Conservation (phyloP, 768 basidiomycete genomes). For the Agaricus subrufescens region DNA sequence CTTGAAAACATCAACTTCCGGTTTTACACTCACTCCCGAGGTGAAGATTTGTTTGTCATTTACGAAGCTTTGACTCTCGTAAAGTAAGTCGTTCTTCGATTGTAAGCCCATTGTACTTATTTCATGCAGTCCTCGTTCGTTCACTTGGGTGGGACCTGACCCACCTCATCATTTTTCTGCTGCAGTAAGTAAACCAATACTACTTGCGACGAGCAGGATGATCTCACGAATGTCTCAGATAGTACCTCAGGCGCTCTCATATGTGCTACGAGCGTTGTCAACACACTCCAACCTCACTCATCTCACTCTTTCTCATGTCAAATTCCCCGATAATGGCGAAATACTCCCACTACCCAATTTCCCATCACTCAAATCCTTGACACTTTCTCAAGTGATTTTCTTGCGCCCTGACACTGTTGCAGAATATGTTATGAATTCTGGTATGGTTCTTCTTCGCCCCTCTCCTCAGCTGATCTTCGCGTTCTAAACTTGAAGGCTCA, state of each 20-base stretch:
- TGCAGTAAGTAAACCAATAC: conserved; percentile 37
- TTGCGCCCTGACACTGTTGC: conserved; percentile 36
- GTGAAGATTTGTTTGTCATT: conserved; percentile 18
- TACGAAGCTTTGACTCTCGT: conserved; percentile 20
- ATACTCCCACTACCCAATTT: conserved; percentile 22
- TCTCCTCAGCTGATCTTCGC: background rate
- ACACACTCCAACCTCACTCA: conserved; percentile 40
- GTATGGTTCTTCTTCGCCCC: background rate
- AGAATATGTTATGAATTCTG: conserved; percentile 17
- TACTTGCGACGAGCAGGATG: background rate
- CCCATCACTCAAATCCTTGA: conserved; percentile 35
- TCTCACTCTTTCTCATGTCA: conserved; percentile 44
- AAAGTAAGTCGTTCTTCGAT: conserved; percentile 16
- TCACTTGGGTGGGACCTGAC: conserved; percentile 58
- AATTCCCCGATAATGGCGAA: conserved; percentile 12
- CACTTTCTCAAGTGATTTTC: conserved; percentile 47
- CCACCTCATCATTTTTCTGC: conserved; percentile 58
- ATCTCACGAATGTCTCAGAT: conserved; percentile 25
- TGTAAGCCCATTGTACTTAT: background rate
- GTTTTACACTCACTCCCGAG: conserved; percentile 21
- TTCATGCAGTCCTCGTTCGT: conserved; percentile 34
- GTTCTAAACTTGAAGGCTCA: conserved; percentile 9
- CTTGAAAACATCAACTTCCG: conserved; percentile 21
- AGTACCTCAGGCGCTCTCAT: conserved; percentile 32
- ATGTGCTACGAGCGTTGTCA: conserved; percentile 35